These are phyloP conservation scores for Fragosphaeria purpurea DNA, from an alignment of 2,329 filamentous ascomycete species.

Conservation along the genomic window DNA sequence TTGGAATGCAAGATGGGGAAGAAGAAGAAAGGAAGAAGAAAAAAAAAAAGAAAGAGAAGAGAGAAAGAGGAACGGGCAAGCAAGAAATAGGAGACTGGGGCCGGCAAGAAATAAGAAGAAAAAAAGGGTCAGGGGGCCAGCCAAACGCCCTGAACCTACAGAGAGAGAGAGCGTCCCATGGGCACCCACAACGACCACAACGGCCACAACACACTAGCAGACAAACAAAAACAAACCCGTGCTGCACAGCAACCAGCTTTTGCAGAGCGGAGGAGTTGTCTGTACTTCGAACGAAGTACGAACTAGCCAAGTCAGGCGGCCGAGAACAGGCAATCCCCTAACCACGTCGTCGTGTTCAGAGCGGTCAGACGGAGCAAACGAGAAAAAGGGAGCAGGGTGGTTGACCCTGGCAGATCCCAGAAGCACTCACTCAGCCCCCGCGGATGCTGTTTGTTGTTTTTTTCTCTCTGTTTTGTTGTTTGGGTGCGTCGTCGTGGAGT, in stretches of 20 bases:
- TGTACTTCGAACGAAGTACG: neutral
- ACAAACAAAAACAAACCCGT: slow-evolving; percentile 3
- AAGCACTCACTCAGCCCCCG: neutral
- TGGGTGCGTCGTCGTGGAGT: neutral
- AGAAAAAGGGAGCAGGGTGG: too few relatives aligned
- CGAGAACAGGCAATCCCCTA: neutral
- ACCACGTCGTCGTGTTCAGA: too few relatives aligned
- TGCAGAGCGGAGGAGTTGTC: neutral
- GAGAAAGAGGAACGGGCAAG: slow-evolving; percentile 4
- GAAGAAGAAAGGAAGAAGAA: slow-evolving; percentile 14
- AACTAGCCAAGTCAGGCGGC: neutral
- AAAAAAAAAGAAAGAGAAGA: slow-evolving; percentile 7
- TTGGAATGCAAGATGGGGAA: slow-evolving; percentile 6
- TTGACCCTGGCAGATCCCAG: too few relatives aligned
- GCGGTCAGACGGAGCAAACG: too few relatives aligned
- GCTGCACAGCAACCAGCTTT: slow-evolving; percentile 9
- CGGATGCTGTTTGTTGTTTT: neutral
- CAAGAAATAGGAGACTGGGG: slow-evolving; percentile 12
- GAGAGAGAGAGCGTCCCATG: neutral
- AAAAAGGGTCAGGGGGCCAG: too few relatives aligned
- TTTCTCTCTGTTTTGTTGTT: neutral
- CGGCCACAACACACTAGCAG: slow-evolving; percentile 4
- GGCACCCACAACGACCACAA: neutral
- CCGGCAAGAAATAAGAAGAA: slow-evolving; percentile 11
- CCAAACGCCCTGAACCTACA: neutral